These are phyloP conservation scores for Podila minutissima DNA, from an alignment of 192 early-diverging fungal species.

Conservation along the genomic window DNA sequence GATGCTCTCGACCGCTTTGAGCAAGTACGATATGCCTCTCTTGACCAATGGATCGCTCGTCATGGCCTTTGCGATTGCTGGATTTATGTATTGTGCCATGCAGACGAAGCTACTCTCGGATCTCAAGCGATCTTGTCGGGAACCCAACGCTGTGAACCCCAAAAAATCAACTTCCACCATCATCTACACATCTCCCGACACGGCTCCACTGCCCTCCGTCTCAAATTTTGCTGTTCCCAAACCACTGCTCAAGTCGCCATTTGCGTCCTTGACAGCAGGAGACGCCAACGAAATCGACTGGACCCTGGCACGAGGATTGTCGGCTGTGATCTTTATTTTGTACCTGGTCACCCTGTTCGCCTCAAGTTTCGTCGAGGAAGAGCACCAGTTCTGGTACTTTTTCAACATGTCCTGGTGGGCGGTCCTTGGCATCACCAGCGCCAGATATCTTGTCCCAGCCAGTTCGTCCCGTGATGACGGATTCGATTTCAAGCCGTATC, in stretches of 20 bases:
- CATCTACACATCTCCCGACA: neutral
- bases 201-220: neutral
- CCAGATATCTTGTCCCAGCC: constrained; percentile 16
- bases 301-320: constrained; percentile 9
- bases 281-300: constrained; percentile 26
- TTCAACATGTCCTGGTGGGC: constrained; percentile 71
- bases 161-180: neutral
- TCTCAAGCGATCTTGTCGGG: constrained; percentile 28
- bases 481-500: neutral
- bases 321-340: constrained; percentile 43
- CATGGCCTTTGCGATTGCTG: constrained; percentile 40
- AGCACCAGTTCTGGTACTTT: constrained; percentile 81
- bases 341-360: constrained; percentile 68
- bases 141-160: neutral
- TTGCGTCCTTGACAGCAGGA: neutral
- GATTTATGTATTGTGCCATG: constrained; percentile 31
- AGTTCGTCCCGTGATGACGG: neutral
- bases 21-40: constrained; percentile 50
- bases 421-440: constrained; percentile 54
- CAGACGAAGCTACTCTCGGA: constrained; percentile 30
- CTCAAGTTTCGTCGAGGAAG: constrained; percentile 81
- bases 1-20: constrained; percentile 42
- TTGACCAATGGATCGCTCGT: constrained; percentile 47
- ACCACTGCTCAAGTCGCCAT: neutral
- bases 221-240: neutral